Evolutionary conservation across 257 asterid species (phyloP).

Genomic region (Ballota nigra): DNA sequence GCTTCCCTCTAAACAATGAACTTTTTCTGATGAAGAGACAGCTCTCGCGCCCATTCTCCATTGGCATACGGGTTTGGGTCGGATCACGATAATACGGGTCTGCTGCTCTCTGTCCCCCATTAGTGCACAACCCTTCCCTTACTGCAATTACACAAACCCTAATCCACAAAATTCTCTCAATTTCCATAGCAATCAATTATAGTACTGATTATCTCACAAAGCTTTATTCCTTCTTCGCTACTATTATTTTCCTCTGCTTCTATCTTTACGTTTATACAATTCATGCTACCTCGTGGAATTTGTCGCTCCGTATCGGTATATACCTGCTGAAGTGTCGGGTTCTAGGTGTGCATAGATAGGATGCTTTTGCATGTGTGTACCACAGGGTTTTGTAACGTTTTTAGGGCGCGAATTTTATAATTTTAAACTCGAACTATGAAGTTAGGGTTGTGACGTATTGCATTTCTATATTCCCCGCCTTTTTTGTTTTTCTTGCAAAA

Average conservation of each 20-base stretch:
- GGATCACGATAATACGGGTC: conserved; percentile 30
- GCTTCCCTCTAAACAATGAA: background rate
- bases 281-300: conserved; percentile 4
- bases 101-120: conserved; percentile 22
- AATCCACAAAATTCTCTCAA: conserved; percentile 19
- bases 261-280: conserved; percentile 2
- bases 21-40: background rate
- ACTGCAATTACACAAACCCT: conserved; percentile 29
- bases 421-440: conserved; percentile 13
- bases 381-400: conserved; percentile 21
- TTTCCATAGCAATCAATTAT: conserved; percentile 6
- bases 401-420: conserved; percentile 29
- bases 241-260: background rate
- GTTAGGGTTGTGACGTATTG: conserved; percentile 31
- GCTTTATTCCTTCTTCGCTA: background rate
- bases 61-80: conserved; percentile 25
- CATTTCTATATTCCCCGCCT: background rate
- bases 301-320: background rate
- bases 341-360: conserved; percentile 8
- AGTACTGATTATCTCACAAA: background rate
- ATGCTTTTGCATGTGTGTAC: conserved; percentile 14
- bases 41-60: conserved; percentile 26
- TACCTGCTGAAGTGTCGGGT: conserved; percentile 7
- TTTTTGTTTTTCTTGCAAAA: background rate
- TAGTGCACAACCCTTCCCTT: conserved; percentile 11